Evolutionary conservation across 2,329 filamentous ascomycete genomes (phyloP), one percentile per base, ranked within the genome.

Genomic region (Neonectria magnoliae): DNA sequence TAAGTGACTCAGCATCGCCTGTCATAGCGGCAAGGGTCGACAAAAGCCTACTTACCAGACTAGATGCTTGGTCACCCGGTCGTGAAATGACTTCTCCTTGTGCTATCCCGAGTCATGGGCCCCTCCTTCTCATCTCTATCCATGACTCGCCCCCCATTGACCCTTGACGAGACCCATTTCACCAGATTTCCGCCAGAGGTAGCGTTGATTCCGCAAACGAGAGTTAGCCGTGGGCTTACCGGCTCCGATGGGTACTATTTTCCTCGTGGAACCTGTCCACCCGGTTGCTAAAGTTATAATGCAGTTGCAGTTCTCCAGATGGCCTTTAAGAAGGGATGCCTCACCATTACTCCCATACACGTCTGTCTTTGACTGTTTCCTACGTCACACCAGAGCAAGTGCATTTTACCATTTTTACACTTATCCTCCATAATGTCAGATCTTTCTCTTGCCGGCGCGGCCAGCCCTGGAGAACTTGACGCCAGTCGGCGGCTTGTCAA

Each of bases 401-500:
- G 47, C 13, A 41, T 41, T 16, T 10, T 44, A 13, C 8, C 13
- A 16, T 36, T 5, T 13, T 29, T 5, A n/a, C 42, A 20, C 38
- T 11, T 42, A 42, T 22, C 42, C 6, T 5, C 5, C 13, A 27
- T 31, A 6, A 72, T 72, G 70, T 42, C 59, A 20, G 60, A 69
- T 20, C 53, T 57, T 29, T 62, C 56, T 16, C 53, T 68, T 14
- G 54, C 68, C 3, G 61, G 64, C n/a, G 52, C 65, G 10, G 64
- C 62, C 27, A 58, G 42, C 48, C 63, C 68, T 47, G 66, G 65
- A 14, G 65, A 63, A 22, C 42, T 67, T 27, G 68, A 70, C 41
- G 63, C 70, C 36, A 67, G 59, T 29, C 52, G 57, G 7, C 66
- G 70, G 11, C 62, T 72, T 31, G 61, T 48, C 22, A 62, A 51